Conservation (phyloP, 1,284 basidiomycete species). For the Sporisorium reilianum region DNA sequence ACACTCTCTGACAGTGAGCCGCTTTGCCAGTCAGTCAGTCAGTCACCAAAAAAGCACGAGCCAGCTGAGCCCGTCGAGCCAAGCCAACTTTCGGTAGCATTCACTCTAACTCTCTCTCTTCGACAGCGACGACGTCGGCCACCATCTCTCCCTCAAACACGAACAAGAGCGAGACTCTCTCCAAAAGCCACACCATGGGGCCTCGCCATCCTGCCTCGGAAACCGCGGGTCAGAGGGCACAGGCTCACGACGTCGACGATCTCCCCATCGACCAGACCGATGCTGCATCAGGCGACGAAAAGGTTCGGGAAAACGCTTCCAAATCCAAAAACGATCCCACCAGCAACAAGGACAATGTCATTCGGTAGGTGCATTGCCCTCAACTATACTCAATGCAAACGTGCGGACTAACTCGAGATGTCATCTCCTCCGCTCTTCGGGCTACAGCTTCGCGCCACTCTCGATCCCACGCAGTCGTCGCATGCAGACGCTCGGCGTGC, state of each 20-base stretch:
- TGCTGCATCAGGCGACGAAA: background rate
- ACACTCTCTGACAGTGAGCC: too few relatives aligned
- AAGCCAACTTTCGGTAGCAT: background rate
- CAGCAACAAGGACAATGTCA: constrained; percentile 34
- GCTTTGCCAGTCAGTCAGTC: too few relatives aligned
- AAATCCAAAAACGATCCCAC: constrained; percentile 16
- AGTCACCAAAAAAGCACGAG: constrained; percentile 17
- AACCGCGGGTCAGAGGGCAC: constrained; percentile 38
- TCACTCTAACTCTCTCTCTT: background rate
- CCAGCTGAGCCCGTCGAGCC: background rate
- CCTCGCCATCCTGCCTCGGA: constrained; percentile 42
- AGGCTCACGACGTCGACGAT: constrained; percentile 32
- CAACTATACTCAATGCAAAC: too few relatives aligned
- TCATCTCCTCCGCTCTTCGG: background rate
- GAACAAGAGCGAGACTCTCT: too few relatives aligned
- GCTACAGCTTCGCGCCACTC: constrained; percentile 58
- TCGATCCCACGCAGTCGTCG: constrained; percentile 60
- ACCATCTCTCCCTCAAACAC: background rate
- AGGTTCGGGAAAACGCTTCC: background rate
- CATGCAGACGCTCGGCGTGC: constrained; percentile 74
- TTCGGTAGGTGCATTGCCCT: constrained; percentile 21
- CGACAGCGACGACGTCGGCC: background rate
- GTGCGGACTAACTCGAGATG: background rate
- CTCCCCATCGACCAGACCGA: constrained; percentile 4
- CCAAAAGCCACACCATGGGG: constrained; percentile 27